Evolutionary conservation across 208 protist genomes (phyloP).

Genomic region (Kentomonas sorsogonicus): DNA sequence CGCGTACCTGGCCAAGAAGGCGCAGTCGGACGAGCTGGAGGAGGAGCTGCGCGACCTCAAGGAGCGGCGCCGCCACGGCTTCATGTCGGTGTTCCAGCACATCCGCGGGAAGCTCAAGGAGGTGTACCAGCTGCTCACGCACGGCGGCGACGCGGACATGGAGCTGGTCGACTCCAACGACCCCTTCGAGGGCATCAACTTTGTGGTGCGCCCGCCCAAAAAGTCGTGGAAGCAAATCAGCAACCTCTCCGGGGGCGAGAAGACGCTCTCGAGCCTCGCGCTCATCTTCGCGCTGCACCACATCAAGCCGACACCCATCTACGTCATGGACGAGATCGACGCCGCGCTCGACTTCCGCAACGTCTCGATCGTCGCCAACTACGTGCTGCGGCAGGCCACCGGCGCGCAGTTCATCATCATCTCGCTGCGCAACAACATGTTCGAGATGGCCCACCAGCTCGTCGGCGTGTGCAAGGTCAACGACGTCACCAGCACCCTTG

Average conservation of each 20-base stretch:
- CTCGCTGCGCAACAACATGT: constrained; percentile 97
- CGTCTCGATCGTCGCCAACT: constrained; percentile 98
- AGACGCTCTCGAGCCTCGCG: constrained; percentile 98
- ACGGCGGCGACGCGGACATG: constrained; percentile 99
- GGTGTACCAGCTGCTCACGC: constrained; percentile 99
- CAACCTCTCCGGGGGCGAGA: constrained; percentile 99
- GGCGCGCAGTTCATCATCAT: constrained; percentile 99
- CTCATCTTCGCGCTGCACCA: constrained; percentile 99
- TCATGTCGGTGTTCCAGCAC: constrained; percentile 97
- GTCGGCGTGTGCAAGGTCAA: constrained; percentile 99
- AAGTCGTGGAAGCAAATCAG: constrained; percentile 99
- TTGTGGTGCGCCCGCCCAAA: constrained; percentile 98
- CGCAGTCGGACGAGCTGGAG: constrained; percentile 69
- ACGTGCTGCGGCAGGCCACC: constrained; percentile 97
- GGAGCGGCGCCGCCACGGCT: constrained; percentile 89
- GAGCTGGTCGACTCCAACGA: constrained; percentile 99
- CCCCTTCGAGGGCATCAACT: constrained; percentile 98
- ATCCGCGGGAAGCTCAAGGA: constrained; percentile 98
- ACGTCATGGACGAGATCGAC: constrained; percentile 99
- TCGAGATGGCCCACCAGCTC: constrained; percentile 96
- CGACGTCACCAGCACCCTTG: constrained; percentile 96
- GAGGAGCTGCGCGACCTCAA: constrained; percentile 59
- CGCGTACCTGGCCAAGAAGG: constrained; percentile 53
- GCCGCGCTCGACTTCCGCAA: constrained; percentile 99
- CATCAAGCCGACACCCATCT: constrained; percentile 99